A percentile compares a stretch with the other conserved stretches of the same genome.
Evolutionary conservation across 2,329 filamentous ascomycete genomes (phyloP).

Genomic region (Fusarium mexicanum): DNA sequence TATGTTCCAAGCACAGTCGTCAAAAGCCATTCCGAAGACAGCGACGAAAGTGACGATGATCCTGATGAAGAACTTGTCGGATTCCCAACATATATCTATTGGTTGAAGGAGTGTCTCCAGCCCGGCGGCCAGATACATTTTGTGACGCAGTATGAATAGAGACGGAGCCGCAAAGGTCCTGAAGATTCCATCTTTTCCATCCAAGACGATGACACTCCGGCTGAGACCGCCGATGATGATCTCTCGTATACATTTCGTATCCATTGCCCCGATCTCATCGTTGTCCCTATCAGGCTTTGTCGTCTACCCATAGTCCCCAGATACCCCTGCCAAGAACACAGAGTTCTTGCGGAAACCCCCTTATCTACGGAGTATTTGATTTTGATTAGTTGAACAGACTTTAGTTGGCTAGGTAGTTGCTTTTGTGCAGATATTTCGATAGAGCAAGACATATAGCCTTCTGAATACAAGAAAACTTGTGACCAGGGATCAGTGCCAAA

Average conservation of each 20-base stretch:
- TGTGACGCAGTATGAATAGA: not conserved
- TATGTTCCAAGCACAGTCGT: not conserved
- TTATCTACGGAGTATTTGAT: not conserved
- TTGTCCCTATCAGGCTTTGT: not conserved
- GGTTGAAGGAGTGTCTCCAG: slow-evolving; percentile 15
- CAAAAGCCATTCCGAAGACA: not conserved
- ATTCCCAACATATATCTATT: not conserved
- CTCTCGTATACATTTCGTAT: not conserved
- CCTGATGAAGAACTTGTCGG: not conserved
- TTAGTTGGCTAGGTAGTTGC: not conserved
- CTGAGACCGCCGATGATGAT: not conserved
- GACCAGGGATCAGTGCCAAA: not conserved
- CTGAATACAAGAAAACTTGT: not conserved
- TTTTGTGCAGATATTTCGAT: not conserved
- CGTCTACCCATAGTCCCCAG: not conserved
- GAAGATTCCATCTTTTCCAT: not conserved
- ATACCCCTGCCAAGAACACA: not conserved
- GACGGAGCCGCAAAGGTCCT: not conserved
- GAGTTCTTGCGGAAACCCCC: not conserved
- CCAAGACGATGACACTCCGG: not conserved
- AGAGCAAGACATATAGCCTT: not conserved
- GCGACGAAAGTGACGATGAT: not conserved
- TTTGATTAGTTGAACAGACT: not conserved
- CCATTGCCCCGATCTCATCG: not conserved
- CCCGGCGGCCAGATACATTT: slow-evolving; percentile 21